Base-by-base conservation (phyloP, 495 filamentous ascomycete species). In the Penicillium psychrofluorescens region DNA sequence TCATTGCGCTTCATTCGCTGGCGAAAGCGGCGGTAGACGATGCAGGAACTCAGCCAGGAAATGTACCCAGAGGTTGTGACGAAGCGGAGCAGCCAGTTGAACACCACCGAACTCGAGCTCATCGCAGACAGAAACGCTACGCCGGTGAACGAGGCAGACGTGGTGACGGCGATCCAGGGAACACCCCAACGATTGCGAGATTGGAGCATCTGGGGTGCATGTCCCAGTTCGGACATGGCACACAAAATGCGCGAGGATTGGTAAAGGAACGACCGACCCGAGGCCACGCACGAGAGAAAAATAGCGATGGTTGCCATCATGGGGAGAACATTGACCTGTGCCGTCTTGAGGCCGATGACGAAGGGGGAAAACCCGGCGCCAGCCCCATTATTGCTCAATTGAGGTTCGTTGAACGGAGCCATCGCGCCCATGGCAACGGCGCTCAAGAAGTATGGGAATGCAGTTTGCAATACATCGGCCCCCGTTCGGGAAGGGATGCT, bases 271-370 rank as follows among this genome's bases (percentile, higher is more conserved):
- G 75, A 75, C 50, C 81, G 82, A 30, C 72, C 80, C 13, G 79
- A 78, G 7, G 78, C 80, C 68, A 85, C 84, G 2, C 83, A 85
- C 4, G 82, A 86, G 8, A 84, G 78, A 34, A 87, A 72, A 40
- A 90, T 86, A 6, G 83, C 67, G 1, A 79, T 74, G 30, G 85
- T 88, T 43, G 83, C 83, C 22, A 85, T 68, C 2, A 66, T 74
- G n/a, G 77, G 73, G 11, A 88, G 71, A 7, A 71, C 74, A 1
- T 66, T 68, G 49, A 83, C 75, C 4, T 68, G 63, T 8, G 77
- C 72, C 31, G 69, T 64, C 14, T 49, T 55, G 16, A 67, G 48
- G 2, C 59, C 67, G 27, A 70, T 55, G 7, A 64, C 32, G 41
- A 55, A 68, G 9, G 67, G 67, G 9, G 67, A 67, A 6, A 56